Evolutionary conservation across 768 basidiomycete species (phyloP).

Genomic region (Fistulinella prunicolor): DNA sequence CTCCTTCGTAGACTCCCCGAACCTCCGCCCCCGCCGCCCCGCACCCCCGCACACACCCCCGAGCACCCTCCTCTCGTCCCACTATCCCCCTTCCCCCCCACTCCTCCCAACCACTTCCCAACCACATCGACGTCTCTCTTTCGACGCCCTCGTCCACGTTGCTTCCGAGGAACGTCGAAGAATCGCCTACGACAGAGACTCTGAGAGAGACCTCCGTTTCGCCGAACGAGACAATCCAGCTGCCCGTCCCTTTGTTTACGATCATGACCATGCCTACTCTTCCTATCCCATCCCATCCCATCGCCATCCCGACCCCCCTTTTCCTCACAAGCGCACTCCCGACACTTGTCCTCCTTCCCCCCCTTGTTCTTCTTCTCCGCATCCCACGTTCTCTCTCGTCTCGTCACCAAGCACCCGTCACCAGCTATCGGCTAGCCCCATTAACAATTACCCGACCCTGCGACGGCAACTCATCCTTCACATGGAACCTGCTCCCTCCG

Average conservation of each 20-base stretch:
- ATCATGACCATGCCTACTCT: conserved; percentile 9
- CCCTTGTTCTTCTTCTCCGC: conserved; percentile 13
- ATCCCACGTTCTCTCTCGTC: conserved; percentile 1
- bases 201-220: too few species aligned
- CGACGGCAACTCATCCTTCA: conserved; percentile 17
- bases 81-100: conserved; percentile 14
- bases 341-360: conserved; percentile 11
- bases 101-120: conserved; percentile 16
- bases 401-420: conserved; percentile 17
- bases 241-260: conserved; percentile 23
- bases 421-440: conserved; percentile 22
- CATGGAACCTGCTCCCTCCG: conserved; percentile 11
- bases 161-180: conserved; percentile 64
- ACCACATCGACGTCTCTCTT: conserved; percentile 2
- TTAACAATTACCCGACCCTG: conserved; percentile 21
- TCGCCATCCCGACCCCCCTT: too few species aligned
- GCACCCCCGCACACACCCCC: conserved; percentile 3
- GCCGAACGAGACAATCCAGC: too few species aligned
- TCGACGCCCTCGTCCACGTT: conserved; percentile 70
- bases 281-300: too few species aligned
- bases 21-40: conserved; percentile 17
- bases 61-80: conserved; percentile 13
- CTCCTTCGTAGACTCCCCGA: too few species aligned
- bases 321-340: conserved; percentile 24
- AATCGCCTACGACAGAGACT: conserved; percentile 30